Evolutionary conservation across 306 rosid genomes (phyloP).

Genomic region (Lathyrus tuberosus): DNA sequence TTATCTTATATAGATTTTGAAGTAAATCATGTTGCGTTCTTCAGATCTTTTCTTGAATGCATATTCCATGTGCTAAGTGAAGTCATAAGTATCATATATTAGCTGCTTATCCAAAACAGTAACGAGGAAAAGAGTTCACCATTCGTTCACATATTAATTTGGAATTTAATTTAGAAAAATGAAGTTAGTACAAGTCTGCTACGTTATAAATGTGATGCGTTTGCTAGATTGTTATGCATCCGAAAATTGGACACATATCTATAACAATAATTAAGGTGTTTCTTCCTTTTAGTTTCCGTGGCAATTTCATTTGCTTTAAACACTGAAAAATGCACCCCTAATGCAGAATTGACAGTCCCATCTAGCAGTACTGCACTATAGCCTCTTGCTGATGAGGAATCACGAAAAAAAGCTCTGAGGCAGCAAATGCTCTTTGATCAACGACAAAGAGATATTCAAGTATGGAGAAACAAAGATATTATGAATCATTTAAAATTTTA

Average conservation of each 20-base stretch:
- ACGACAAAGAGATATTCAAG: constrained; percentile 78
- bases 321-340: constrained; percentile 27
- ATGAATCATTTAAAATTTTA: too few species aligned
- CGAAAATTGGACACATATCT: neutral
- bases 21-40: too few species aligned
- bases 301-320: neutral
- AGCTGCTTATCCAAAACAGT: too few species aligned
- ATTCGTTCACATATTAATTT: too few species aligned
- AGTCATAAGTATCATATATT: too few species aligned
- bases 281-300: neutral
- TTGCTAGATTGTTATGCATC: constrained; percentile 10
- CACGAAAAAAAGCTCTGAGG: constrained; percentile 55
- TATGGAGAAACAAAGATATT: constrained; percentile 42
- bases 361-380: constrained; percentile 28
- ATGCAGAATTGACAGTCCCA: constrained; percentile 33
- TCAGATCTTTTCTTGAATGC: too few species aligned
- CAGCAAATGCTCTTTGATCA: constrained; percentile 72
- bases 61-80: too few species aligned
- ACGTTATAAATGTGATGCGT: constrained; percentile 22
- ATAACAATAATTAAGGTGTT: neutral
- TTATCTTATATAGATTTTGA: too few species aligned
- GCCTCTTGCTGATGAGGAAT: constrained; percentile 53
- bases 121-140: too few species aligned
- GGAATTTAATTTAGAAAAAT: too few species aligned
- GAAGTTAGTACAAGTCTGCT: too few species aligned